phyloP scores from a whole-genome alignment of 441 rosid genomes.

The Breynia disticha region DNA sequence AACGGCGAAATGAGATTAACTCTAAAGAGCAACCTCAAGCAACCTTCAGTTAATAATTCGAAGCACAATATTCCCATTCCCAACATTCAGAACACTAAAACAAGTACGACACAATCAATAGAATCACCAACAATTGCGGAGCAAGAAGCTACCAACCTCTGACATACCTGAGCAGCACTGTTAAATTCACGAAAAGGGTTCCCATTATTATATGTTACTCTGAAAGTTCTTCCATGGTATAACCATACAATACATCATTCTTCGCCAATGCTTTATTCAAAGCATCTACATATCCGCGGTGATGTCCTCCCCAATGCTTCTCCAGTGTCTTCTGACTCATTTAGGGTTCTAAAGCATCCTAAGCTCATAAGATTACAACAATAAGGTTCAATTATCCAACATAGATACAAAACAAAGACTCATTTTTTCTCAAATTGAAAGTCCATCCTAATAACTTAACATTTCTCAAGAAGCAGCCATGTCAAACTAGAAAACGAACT shows the following conservation, averaged over 20 bases:
- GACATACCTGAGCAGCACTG: slow-evolving; percentile 68
- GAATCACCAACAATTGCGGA: too few relatives aligned
- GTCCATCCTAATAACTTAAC: not conserved
- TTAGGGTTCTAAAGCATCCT: slow-evolving; percentile 90
- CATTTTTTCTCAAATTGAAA: not conserved
- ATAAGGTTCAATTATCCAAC: not conserved
- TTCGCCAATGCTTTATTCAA: slow-evolving; percentile 59
- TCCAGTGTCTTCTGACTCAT: slow-evolving; percentile 66
- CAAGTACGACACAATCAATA: too few relatives aligned
- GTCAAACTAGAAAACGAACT: too few relatives aligned
- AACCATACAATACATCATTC: slow-evolving; percentile 53
- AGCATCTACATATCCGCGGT: slow-evolving; percentile 51
- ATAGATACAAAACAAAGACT: not conserved
- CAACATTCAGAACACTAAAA: too few relatives aligned
- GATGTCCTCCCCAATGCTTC: slow-evolving; percentile 73
- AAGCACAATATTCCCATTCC: too few relatives aligned
- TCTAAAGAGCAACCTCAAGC: too few relatives aligned
- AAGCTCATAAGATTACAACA: not conserved
- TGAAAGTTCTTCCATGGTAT: slow-evolving; percentile 81
- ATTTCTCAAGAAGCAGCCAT: too few relatives aligned
- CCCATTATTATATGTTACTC: slow-evolving; percentile 68
- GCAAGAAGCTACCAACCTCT: too few relatives aligned
- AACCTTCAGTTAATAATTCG: too few relatives aligned
- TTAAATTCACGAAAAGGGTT: slow-evolving; percentile 71
- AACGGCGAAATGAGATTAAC: too few relatives aligned